Conservation (phyloP, 495 filamentous ascomycete species). For the Ascobolus immersus region DNA sequence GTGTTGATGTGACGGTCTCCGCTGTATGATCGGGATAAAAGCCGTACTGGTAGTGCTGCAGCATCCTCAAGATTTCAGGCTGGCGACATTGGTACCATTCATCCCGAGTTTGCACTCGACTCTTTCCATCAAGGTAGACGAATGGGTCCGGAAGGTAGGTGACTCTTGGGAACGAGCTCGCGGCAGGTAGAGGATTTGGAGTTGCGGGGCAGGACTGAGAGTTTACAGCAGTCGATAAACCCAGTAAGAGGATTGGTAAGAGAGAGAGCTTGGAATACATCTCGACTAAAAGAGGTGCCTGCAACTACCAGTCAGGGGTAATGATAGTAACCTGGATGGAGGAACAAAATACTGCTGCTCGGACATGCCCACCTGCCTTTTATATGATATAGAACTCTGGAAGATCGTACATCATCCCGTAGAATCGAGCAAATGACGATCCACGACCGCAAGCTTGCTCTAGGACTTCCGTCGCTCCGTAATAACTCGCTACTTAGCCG, state of each 20-base stretch:
- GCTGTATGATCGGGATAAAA: constrained; percentile 27
- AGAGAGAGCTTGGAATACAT: no score
- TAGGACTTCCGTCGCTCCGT: no score
- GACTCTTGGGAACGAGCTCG: not conserved
- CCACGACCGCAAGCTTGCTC: no score
- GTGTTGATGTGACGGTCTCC: constrained; percentile 26
- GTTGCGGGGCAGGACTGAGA: not conserved
- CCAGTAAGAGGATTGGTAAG: not conserved
- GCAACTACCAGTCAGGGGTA: no score
- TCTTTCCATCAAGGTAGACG: constrained; percentile 16
- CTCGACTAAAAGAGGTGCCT: no score
- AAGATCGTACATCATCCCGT: no score
- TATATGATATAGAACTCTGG: no score
- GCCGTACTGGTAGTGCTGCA: constrained; percentile 30
- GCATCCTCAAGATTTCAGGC: constrained; percentile 26
- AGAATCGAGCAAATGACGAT: no score
- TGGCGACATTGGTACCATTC: constrained; percentile 28
- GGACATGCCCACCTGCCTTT: no score
- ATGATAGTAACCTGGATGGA: no score
- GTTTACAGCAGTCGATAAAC: not conserved
- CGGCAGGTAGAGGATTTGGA: not conserved
- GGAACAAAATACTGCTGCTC: no score
- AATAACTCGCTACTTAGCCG: no score
- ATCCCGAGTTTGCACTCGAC: constrained; percentile 21
- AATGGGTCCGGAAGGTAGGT: not conserved